Evolutionary conservation across 495 filamentous ascomycete genomes (phyloP).

Genomic region (Daldinia decipiens): DNA sequence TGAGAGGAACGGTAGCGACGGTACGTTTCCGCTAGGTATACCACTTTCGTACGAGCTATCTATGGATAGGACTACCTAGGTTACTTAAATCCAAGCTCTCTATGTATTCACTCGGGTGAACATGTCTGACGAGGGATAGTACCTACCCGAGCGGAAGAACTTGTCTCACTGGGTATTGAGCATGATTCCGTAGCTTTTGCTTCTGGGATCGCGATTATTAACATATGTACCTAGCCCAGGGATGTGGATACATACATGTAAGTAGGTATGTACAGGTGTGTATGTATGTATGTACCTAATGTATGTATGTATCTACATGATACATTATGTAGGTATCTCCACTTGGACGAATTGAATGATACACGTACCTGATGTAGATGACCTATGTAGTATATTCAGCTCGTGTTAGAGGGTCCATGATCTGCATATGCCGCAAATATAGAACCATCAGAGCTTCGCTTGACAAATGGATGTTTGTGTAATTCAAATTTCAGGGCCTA

Average conservation of each 20-base stretch:
- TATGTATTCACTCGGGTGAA: constrained; percentile 34
- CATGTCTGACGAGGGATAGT: constrained; percentile 37
- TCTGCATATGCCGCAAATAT: constrained; percentile 16
- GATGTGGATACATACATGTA: not conserved
- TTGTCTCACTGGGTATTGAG: constrained; percentile 34
- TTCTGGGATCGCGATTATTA: constrained; percentile 24
- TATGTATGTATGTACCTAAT: not conserved
- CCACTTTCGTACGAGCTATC: not conserved
- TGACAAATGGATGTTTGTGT: not conserved
- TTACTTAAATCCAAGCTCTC: constrained; percentile 29
- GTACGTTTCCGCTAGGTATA: not conserved
- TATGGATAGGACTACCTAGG: constrained; percentile 13
- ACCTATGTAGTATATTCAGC: not conserved
- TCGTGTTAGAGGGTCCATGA: constrained; percentile 21
- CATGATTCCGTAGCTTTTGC: constrained; percentile 17
- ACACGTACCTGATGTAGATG: not conserved
- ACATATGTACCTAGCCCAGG: constrained; percentile 15
- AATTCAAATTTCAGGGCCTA: not conserved
- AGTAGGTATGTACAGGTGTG: not conserved
- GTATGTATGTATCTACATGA: not conserved
- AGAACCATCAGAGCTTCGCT: not conserved
- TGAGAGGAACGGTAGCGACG: constrained; percentile 31
- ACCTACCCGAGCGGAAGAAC: constrained; percentile 22
- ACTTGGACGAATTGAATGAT: too few species aligned
- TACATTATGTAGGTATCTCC: too few species aligned